phyloP scores from a whole-genome alignment of 1,139 yeast species.

The Yamadazyma blattariae region DNA sequence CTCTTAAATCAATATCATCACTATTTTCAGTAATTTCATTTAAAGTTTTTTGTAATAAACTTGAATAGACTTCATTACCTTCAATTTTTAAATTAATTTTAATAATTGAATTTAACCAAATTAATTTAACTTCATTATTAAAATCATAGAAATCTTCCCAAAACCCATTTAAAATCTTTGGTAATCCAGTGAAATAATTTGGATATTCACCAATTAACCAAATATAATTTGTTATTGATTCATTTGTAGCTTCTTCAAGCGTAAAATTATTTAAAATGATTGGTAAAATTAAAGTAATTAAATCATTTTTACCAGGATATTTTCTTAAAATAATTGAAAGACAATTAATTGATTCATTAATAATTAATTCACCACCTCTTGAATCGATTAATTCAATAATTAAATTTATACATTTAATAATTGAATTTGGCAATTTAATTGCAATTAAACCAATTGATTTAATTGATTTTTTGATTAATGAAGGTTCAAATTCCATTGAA shows the following conservation, averaged over 20 bases:
- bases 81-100: conserved; percentile 5
- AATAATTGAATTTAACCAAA: conserved; percentile 50
- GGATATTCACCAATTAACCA: conserved; percentile 93
- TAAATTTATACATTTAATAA: conserved; percentile 72
- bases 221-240: conserved; percentile 50
- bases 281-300: conserved; percentile 66
- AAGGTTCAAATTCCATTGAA: conserved; percentile 91
- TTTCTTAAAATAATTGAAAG: conserved; percentile 79
- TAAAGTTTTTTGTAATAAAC: conserved; percentile 65
- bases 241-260: conserved; percentile 54
- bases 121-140: conserved; percentile 72
- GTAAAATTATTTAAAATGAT: conserved; percentile 59
- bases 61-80: conserved; percentile 22
- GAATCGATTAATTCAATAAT: conserved; percentile 73
- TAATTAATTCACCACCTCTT: conserved; percentile 68
- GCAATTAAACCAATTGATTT: conserved; percentile 88
- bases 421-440: conserved; percentile 62
- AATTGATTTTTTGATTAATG: conserved; percentile 80
- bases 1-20: conserved; percentile 91
- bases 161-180: conserved; percentile 44
- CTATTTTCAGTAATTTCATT: conserved; percentile 77
- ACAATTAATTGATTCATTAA: conserved; percentile 78
- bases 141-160: conserved; percentile 68
- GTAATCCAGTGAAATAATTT: conserved; percentile 57
- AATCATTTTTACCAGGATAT: conserved; percentile 61